Conservation (phyloP, 306 rosid species). For the Lagenaria siceraria region DNA sequence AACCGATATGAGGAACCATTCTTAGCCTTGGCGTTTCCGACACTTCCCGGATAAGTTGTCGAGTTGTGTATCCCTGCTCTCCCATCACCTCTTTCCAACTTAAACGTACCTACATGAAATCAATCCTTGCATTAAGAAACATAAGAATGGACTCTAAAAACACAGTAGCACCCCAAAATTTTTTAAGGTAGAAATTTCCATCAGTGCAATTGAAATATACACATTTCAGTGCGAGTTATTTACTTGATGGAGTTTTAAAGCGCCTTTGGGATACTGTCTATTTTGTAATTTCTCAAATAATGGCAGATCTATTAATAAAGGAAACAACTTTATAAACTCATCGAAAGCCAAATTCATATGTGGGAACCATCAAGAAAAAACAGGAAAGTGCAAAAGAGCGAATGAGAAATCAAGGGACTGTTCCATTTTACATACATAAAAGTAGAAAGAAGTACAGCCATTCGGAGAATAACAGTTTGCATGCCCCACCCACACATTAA, state of each 20-base stretch:
- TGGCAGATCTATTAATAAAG: background rate
- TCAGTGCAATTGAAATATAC: background rate
- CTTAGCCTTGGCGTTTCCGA: constrained; percentile 47
- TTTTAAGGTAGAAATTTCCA: background rate
- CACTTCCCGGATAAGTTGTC: constrained; percentile 61
- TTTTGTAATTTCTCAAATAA: background rate
- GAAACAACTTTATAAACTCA: background rate
- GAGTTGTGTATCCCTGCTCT: constrained; percentile 32
- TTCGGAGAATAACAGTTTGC: background rate
- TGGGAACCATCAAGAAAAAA: background rate
- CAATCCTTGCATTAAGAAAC: background rate
- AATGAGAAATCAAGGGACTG: background rate
- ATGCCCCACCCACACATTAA: background rate
- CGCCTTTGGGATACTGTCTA: background rate
- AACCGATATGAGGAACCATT: constrained; percentile 84
- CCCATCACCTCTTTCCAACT: constrained; percentile 49
- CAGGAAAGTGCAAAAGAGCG: background rate
- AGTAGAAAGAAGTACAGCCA: background rate
- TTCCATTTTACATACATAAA: background rate
- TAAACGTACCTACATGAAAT: constrained; percentile 52
- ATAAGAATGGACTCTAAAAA: constrained; percentile 1
- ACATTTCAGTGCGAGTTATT: background rate
- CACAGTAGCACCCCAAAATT: background rate
- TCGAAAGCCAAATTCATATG: background rate
- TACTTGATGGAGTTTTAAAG: background rate